Evolutionary conservation across 1,284 basidiomycete genomes (phyloP), one percentile per base, ranked within the genome.

Genomic region (Flammula alnicola): DNA sequence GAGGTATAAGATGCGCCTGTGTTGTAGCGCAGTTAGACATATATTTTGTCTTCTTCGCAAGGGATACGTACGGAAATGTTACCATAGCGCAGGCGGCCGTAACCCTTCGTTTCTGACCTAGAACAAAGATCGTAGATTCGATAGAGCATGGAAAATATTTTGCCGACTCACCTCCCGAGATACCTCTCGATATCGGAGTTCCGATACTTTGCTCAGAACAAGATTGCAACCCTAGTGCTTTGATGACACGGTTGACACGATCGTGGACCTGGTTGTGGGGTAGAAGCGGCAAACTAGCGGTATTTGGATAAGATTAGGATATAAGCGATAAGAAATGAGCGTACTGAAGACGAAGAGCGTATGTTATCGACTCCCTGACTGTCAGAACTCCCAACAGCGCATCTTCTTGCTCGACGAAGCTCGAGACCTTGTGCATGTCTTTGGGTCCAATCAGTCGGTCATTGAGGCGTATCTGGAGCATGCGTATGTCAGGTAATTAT

Each of bases 81-180:
- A 88, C 79, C 56, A 88, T 77, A 40, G 83, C 80, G 47, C 83
- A 75, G 14, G 81, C 86, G 42, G 85, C 81, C 5, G 82, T 85
- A 3, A 88, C 79, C 5, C 86, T 71, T 9, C 83, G 73, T 62
- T 81, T 83, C 63, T 88, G 84, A 65, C 72, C n/a, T n/a, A n/a
- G n/a, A n/a, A n/a, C n/a, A n/a, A n/a, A n/a, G n/a, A n/a, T n/a
- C n/a, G n/a, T n/a, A n/a, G n/a, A n/a, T n/a, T n/a, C n/a, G n/a
- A n/a, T n/a, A n/a, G n/a, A n/a, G n/a, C n/a, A n/a, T n/a, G n/a
- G n/a, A n/a, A n/a, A n/a, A n/a, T n/a, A n/a, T n/a, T n/a, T n/a
- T n/a, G n/a, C n/a, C n/a, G n/a, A n/a, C n/a, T n/a, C n/a, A n/a
- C n/a, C 73, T 4, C 84, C 85, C 9, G 79, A 83, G 27, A 88